phyloP scores from a whole-genome alignment of 768 basidiomycete genomes.

The Boletus sensibilis region DNA sequence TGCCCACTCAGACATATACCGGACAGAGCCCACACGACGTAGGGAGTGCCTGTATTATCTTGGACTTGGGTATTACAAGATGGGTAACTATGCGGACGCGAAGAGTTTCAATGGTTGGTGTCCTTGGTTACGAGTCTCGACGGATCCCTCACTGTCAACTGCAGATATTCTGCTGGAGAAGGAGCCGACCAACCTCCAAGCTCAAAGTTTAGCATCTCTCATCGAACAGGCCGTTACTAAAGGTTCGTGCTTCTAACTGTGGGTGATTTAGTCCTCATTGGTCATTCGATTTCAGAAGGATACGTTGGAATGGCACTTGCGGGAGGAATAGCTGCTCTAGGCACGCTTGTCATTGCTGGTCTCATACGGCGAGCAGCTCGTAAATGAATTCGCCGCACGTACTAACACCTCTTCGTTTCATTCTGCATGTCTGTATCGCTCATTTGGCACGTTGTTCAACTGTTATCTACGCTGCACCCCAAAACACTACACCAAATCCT shows the following conservation, averaged over 20 bases:
- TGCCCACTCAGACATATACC: slow-evolving; percentile 74
- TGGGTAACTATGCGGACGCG: slow-evolving; percentile 92
- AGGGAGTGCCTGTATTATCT: slow-evolving; percentile 97
- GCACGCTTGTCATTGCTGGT: slow-evolving; percentile 69
- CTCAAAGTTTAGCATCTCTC: slow-evolving; percentile 77
- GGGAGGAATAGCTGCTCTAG: slow-evolving; percentile 85
- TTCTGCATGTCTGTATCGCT: slow-evolving; percentile 18
- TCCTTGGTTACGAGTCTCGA: not conserved
- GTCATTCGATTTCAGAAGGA: slow-evolving; percentile 61
- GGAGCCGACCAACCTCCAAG: slow-evolving; percentile 92
- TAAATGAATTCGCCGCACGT: slow-evolving; percentile 31
- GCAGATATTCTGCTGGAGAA: slow-evolving; percentile 83
- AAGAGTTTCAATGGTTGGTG: slow-evolving; percentile 86
- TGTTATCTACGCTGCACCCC: slow-evolving; percentile 14
- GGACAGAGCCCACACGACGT: slow-evolving; percentile 78
- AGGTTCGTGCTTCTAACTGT: slow-evolving; percentile 47
- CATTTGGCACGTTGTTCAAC: slow-evolving; percentile 4
- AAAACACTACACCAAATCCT: slow-evolving; percentile 10
- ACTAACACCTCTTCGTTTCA: slow-evolving; percentile 14
- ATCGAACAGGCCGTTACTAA: slow-evolving; percentile 84
- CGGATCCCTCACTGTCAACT: slow-evolving; percentile 1
- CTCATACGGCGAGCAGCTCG: slow-evolving; percentile 80
- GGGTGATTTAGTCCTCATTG: not conserved
- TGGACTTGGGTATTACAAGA: slow-evolving; percentile 94
- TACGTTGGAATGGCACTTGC: slow-evolving; percentile 97